Conservation (phyloP, 2,329 filamentous ascomycete species). For the Stagonosporopsis tanaceti region DNA sequence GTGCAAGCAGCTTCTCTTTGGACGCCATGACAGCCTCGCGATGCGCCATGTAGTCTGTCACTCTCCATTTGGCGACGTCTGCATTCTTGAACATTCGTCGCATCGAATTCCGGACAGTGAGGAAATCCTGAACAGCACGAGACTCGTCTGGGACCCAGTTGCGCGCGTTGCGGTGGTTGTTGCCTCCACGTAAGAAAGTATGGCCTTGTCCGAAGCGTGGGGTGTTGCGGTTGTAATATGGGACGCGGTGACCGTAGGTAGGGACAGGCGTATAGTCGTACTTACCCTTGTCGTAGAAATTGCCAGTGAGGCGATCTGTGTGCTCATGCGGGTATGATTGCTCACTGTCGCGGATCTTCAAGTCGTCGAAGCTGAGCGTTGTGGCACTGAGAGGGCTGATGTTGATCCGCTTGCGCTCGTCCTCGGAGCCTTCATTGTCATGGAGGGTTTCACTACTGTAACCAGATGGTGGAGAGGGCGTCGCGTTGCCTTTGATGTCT, state of each 20-base stretch:
- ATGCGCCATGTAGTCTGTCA: constrained; percentile 43
- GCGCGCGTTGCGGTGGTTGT: constrained; percentile 23
- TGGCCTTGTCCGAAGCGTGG: not conserved
- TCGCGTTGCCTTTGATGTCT: not conserved
- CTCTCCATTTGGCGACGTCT: constrained; percentile 45
- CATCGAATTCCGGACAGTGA: constrained; percentile 46
- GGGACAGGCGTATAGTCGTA: not conserved
- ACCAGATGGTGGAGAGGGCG: constrained; percentile 13
- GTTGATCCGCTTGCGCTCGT: constrained; percentile 5
- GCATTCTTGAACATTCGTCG: constrained; percentile 45
- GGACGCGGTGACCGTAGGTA: not conserved
- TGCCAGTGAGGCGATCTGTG: constrained; percentile 14
- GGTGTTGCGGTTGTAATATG: not conserved
- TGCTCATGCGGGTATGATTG: not conserved
- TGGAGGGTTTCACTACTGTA: constrained; percentile 27
- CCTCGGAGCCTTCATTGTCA: constrained; percentile 11
- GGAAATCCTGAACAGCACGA: constrained; percentile 37
- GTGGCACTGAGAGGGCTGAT: constrained; percentile 23
- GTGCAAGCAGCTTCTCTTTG: constrained; percentile 24
- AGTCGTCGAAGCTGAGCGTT: constrained; percentile 22
- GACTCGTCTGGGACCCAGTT: constrained; percentile 40
- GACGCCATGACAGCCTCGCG: constrained; percentile 36
- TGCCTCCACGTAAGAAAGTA: not conserved
- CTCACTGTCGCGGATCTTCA: constrained; percentile 16
- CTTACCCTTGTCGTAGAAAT: constrained; percentile 15